Conservation (phyloP, 2,329 filamentous ascomycete species). For the Cladosporium sp. region DNA sequence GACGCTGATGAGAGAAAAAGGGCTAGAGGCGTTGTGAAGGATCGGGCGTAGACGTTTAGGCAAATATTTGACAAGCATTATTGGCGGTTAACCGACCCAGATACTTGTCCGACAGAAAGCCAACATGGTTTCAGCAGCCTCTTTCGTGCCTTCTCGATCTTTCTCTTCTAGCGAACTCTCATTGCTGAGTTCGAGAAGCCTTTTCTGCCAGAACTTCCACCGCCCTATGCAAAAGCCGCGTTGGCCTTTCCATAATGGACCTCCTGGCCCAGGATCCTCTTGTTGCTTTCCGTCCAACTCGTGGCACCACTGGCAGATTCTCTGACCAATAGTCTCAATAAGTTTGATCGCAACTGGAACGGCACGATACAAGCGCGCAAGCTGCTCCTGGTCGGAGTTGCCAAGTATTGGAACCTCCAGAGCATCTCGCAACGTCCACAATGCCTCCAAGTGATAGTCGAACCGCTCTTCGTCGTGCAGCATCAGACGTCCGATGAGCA, state of each 20-base stretch:
- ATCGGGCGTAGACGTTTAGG: background rate
- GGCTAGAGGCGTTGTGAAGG: conserved; percentile 56
- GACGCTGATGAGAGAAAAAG: conserved; percentile 71
- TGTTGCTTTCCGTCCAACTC: background rate
- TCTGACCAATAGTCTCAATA: no score
- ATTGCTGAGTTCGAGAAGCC: background rate
- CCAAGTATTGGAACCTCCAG: no score
- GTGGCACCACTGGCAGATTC: background rate
- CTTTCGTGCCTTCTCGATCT: background rate
- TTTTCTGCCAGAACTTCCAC: background rate
- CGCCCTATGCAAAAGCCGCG: background rate
- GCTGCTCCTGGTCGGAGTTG: no score
- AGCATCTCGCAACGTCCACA: no score
- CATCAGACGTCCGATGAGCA: no score
- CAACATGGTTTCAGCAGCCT: background rate
- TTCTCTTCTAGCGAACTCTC: background rate
- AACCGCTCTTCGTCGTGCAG: no score
- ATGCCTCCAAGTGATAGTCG: no score
- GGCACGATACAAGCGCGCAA: background rate
- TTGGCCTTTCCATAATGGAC: background rate
- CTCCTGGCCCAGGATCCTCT: background rate
- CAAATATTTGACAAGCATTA: background rate
- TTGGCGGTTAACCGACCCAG: background rate
- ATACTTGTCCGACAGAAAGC: no score
- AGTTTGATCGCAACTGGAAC: no score